Percentiles rank a stretch among this genome's conserved stretches.
Evolutionary conservation across 495 filamentous ascomycete genomes (phyloP).

Genomic region (Trichoderma gamsii): DNA sequence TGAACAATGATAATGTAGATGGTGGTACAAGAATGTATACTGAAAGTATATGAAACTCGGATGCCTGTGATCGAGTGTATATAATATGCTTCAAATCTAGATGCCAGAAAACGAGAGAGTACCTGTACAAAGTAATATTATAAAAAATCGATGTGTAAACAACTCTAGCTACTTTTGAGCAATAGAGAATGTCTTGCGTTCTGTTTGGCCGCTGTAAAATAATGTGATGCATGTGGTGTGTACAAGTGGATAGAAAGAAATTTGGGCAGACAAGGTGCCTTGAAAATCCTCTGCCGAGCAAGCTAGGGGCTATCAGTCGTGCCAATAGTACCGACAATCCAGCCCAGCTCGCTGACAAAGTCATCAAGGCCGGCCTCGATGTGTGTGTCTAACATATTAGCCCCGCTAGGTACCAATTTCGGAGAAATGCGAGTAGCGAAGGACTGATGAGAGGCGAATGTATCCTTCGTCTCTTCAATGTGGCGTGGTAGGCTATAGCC

Average conservation of each 20-base stretch:
- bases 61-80: not conserved
- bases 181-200: not conserved
- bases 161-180: not conserved
- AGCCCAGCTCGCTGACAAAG: constrained; percentile 39
- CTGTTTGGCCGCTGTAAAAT: not conserved
- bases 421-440: not conserved
- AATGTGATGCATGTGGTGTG: not conserved
- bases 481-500: constrained; percentile 39
- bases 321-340: constrained; percentile 39
- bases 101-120: not conserved
- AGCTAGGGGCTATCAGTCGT: constrained; percentile 18
- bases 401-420: constrained; percentile 21
- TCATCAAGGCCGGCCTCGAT: constrained; percentile 36
- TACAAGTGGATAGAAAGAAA: not conserved
- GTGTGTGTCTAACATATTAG: constrained; percentile 27
- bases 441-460: not conserved
- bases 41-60: not conserved
- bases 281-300: not conserved
- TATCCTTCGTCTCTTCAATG: constrained; percentile 22
- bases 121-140: not conserved
- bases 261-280: not conserved
- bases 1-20: too few species aligned
- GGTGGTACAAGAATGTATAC: not conserved
- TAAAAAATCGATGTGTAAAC: not conserved
- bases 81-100: not conserved